These are phyloP conservation scores for Daldinia grandis DNA, from an alignment of 495 filamentous ascomycete species.

Conservation along the genomic window DNA sequence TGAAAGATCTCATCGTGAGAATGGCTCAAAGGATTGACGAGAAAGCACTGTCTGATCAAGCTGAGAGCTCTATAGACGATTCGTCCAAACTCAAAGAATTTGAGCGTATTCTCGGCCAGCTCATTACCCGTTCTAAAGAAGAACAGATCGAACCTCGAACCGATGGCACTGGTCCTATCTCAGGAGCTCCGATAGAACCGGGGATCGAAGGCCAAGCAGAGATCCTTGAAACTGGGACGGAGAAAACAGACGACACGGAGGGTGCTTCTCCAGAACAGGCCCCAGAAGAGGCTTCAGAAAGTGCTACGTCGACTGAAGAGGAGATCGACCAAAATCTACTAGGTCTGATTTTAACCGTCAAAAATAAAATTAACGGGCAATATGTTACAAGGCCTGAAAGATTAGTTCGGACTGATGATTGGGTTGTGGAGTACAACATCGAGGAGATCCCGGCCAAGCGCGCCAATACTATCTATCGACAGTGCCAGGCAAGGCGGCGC, in stretches of 20 bases:
- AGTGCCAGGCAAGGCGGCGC: conserved; percentile 60
- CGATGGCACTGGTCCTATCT: conserved; percentile 13
- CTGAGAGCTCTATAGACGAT: conserved; percentile 31
- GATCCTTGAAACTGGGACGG: conserved; percentile 5
- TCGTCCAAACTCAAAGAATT: conserved; percentile 50
- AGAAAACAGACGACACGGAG: background rate
- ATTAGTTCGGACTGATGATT: conserved; percentile 54
- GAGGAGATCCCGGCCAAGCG: conserved; percentile 57
- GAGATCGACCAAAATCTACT: conserved; percentile 53
- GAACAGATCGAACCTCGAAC: conserved; percentile 39
- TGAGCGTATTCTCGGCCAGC: conserved; percentile 51
- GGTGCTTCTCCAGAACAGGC: conserved; percentile 16
- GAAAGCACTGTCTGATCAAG: conserved; percentile 29
- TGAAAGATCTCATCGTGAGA: conserved; percentile 42
- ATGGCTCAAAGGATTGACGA: conserved; percentile 39
- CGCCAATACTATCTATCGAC: conserved; percentile 59
- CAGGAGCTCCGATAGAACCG: background rate
- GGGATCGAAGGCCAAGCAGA: conserved; percentile 7
- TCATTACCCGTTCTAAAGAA: conserved; percentile 43
- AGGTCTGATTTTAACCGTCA: conserved; percentile 72
- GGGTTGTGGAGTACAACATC: conserved; percentile 81
- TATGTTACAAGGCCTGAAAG: conserved; percentile 67
- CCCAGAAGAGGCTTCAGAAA: conserved; percentile 17
- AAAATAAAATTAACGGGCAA: conserved; percentile 75
- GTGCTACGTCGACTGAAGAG: conserved; percentile 1